Evolutionary conservation across 2,329 filamentous ascomycete species (phyloP).

Genomic region (Botrytis medusae): DNA sequence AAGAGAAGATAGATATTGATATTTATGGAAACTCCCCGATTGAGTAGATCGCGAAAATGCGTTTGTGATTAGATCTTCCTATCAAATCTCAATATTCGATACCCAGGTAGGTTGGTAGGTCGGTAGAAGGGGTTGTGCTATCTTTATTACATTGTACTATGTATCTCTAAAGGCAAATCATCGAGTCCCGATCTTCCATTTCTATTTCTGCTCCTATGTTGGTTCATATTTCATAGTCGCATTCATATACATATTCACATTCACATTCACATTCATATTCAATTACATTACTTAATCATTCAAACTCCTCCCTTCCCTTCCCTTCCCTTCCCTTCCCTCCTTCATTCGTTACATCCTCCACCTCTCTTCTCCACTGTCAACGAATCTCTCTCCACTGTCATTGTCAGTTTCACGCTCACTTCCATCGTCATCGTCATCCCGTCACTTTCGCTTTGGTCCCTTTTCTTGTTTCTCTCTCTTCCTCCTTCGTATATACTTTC

Average conservation of each 20-base stretch:
- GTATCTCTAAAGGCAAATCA: neutral
- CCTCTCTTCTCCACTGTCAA: neutral
- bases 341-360: neutral
- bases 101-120: neutral
- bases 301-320: neutral
- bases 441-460: neutral
- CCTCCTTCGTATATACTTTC: neutral
- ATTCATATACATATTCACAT: neutral
- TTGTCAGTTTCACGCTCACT: neutral
- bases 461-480: slow-evolving; percentile 5
- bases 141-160: neutral
- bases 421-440: neutral
- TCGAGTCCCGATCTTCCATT: neutral
- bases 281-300: neutral
- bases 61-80: neutral
- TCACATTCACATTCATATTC: neutral
- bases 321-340: neutral
- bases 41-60: neutral
- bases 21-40: slow-evolving; percentile 4
- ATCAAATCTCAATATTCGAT: neutral
- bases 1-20: neutral
- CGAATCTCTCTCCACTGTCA: neutral
- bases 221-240: neutral
- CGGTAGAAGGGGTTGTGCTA: too few relatives aligned
- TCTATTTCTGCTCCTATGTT: neutral